Conservation (phyloP, 2,329 filamentous ascomycete genomes). For the Aspergillus unguis region DNA sequence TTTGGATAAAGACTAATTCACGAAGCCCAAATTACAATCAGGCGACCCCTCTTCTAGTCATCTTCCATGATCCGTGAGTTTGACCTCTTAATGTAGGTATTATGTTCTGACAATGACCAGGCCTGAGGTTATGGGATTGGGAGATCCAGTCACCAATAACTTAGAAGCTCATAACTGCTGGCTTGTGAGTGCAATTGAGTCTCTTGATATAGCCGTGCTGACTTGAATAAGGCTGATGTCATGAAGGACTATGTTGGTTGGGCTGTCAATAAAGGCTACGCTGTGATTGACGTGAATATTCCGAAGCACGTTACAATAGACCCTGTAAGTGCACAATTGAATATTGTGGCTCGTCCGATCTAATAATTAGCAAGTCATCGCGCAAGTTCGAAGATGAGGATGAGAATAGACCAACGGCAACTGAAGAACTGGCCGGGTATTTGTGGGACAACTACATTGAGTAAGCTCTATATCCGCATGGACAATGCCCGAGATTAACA, state of each 20-base stretch:
- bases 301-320: conserved; percentile 70
- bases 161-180: conserved; percentile 82
- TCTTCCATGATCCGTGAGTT: conserved; percentile 85
- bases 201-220: conserved; percentile 19
- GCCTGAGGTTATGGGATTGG: conserved; percentile 66
- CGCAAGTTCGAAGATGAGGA: conserved; percentile 46
- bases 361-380: conserved; percentile 29
- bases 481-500: background rate
- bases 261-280: conserved; percentile 73
- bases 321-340: conserved; percentile 47
- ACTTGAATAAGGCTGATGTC: conserved; percentile 66
- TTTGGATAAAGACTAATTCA: background rate
- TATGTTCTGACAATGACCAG: conserved; percentile 40
- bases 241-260: conserved; percentile 79
- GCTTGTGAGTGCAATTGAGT: conserved; percentile 61
- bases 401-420: conserved; percentile 52
- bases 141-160: conserved; percentile 66
- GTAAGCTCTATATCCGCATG: conserved; percentile 34
- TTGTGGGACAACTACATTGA: conserved; percentile 98
- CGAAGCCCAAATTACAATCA: conserved; percentile 61
- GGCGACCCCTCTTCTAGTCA: conserved; percentile 68
- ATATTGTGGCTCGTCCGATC: conserved; percentile 1
- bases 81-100: background rate
- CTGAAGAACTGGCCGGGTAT: conserved; percentile 73
- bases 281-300: conserved; percentile 87